Base-by-base conservation (phyloP, 2,329 filamentous ascomycete genomes). In the Colletotrichum orbiculare region DNA sequence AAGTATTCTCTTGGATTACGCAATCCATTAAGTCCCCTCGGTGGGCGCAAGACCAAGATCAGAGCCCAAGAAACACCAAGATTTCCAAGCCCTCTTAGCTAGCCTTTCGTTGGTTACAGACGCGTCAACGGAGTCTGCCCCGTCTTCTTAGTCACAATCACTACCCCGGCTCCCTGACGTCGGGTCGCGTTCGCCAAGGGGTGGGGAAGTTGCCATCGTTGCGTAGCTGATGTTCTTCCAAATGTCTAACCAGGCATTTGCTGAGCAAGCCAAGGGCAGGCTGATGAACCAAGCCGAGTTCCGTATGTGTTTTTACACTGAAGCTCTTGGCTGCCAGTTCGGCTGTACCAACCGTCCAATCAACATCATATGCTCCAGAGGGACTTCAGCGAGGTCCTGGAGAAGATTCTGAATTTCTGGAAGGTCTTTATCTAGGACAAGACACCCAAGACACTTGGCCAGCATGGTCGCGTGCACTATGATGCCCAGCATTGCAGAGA, bases 381-480 rank as follows among this genome's bases (percentile, higher is more conserved):
- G 2, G 11, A 17, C 25, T 52, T 9, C 6, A 17, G 3, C 17
- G 3, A 17, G 17, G 17, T 2, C 0, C 17, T 3, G 17, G 17
- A 17, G 17, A 17, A 1, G 17, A 17, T 17, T 17, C 17, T 17
- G 5, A 11, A 10, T n/a, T 56, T 56, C 25, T 37, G 52, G 57
- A 55, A 56, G 42, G 47, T 53, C 52, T 42, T 57, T 62, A 48
- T 57, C 37, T 17, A 13, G 11, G 9, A 35, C 12, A 48, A 47
- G 41, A 13, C 9, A 11, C 2, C 52, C 50, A 62, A 65, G 52
- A 33, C 7, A 25, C 62, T 65, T 65, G 57, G 62, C 52, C 34
- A 41, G 33, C 35, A 46, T 41, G n/a, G 35, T 55, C 35, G 43
- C n/a, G 61, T 54, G 61, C 34, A 43, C 38, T 1, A 6, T 7